phyloP scores from a whole-genome alignment of 2,329 filamentous ascomycete genomes.

The Curvularia sp. region DNA sequence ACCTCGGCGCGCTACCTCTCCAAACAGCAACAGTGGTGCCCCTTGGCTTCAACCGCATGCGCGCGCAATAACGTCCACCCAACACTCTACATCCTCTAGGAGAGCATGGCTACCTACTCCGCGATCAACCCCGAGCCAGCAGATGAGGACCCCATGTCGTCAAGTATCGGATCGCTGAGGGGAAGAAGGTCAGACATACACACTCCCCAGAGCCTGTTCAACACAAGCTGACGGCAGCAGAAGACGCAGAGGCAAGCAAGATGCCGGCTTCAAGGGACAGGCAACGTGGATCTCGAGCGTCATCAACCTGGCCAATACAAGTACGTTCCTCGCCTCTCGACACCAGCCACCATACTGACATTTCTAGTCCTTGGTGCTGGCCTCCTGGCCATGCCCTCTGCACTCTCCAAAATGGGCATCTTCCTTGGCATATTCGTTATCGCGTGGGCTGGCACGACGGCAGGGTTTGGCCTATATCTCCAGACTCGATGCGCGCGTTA shows the following conservation, averaged over 20 bases:
- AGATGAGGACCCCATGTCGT: conserved; percentile 52
- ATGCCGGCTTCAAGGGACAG: conserved; percentile 72
- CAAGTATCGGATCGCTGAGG: conserved; percentile 52
- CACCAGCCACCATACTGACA: conserved; percentile 21
- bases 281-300: conserved; percentile 91
- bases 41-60: conserved; percentile 31
- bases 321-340: conserved; percentile 59
- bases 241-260: conserved; percentile 70
- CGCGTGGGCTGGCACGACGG: conserved; percentile 86
- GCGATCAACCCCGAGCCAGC: conserved; percentile 52
- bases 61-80: conserved; percentile 32
- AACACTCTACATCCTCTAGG: conserved; percentile 19
- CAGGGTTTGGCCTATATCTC: conserved; percentile 92
- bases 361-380: conserved; percentile 84
- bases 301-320: conserved; percentile 96
- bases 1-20: background rate
- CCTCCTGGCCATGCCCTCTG: conserved; percentile 93
- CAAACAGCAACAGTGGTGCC: background rate
- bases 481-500: conserved; percentile 93
- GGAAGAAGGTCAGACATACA: conserved; percentile 44
- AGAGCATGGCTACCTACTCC: conserved; percentile 57
- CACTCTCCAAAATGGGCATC: conserved; percentile 95
- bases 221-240: conserved; percentile 50
- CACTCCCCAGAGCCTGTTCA: background rate
- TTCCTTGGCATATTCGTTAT: conserved; percentile 83